Percentiles rank a stretch among this genome's conserved stretches.
Conservation (phyloP, 2,329 filamentous ascomycete species). For the Beauveria caledonica region DNA sequence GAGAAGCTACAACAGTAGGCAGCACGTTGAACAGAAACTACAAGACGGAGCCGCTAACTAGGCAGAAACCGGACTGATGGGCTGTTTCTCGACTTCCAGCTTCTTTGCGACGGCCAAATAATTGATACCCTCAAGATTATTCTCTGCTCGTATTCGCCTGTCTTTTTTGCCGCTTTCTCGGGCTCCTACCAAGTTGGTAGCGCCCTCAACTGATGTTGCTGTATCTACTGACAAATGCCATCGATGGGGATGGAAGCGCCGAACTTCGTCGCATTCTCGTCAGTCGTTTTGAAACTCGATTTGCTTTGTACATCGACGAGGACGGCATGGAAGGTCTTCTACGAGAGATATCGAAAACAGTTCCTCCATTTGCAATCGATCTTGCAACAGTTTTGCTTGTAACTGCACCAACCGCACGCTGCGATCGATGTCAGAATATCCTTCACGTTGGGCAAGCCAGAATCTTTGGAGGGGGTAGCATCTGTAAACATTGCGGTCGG, state of each 20-base stretch:
- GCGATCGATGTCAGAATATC: accelerated
- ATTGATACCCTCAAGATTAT: background rate
- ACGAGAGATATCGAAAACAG: background rate
- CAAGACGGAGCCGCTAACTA: accelerated
- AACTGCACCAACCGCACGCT: no score
- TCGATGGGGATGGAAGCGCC: background rate
- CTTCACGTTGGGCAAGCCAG: no score
- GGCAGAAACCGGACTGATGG: background rate
- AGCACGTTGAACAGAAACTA: accelerated
- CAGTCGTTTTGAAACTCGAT: background rate
- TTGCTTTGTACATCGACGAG: background rate
- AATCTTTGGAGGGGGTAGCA: no score
- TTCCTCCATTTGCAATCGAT: background rate
- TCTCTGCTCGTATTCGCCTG: background rate
- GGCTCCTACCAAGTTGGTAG: background rate
- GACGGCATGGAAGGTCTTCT: background rate
- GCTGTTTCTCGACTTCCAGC: background rate
- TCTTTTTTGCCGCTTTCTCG: background rate
- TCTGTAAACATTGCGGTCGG: no score
- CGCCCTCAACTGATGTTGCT: background rate
- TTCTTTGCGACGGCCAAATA: background rate
- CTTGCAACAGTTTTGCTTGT: background rate
- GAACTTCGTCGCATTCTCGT: background rate
- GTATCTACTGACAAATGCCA: background rate
- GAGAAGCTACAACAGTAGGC: background rate